Base-by-base conservation (phyloP, 1,284 basidiomycete species). In the Papiliotrema laurentii region DNA sequence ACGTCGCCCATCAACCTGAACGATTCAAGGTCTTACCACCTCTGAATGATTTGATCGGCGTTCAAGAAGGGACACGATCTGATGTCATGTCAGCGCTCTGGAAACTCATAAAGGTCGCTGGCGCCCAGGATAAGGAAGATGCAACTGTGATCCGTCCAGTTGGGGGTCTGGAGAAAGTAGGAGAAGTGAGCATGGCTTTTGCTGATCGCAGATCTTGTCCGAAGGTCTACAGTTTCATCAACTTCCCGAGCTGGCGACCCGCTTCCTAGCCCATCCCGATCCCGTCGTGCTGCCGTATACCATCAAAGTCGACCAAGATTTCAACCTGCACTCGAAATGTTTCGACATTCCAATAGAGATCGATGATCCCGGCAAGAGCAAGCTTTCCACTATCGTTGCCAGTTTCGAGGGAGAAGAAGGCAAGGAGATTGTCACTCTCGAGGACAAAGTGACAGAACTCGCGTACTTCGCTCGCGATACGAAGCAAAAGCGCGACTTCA, bases 331-430 rank as follows among this genome's bases (percentile, higher is more conserved):
- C 61, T 16, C 78, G 77, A 64, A 71, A 78, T 57, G 89, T 84
- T 97, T 84, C 78, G 93, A 97, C 65, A 82, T 94, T 21, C 89
- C 94, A 49, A 75, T 97, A 19, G 92, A 91, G 66, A 80, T 87
- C 65, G 93, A 97, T 63, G 93, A 97, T 66, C 77, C 81, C 0
- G 71, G 88, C 51, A 92, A 90, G 71, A 79, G 76, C 47, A 83
- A 85, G 54, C 88, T 91, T 83, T 79, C 78, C 47, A 73, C 81
- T 2, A 83, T 86, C n/a, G 79, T 87, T 28, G 73, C 86, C n/a
- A 80, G 80, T 55, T 79, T 85, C 45, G 85, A 82, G 57, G 82
- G 84, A 44, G 84, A 87, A 52, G 69, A 73, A 34, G 76, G 79
- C 3, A 80, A 82, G 52, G 82, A 84, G 51, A 77, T 97, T 25